Conservation (phyloP, 257 asterid species). For the Penstemon davidsonii region DNA sequence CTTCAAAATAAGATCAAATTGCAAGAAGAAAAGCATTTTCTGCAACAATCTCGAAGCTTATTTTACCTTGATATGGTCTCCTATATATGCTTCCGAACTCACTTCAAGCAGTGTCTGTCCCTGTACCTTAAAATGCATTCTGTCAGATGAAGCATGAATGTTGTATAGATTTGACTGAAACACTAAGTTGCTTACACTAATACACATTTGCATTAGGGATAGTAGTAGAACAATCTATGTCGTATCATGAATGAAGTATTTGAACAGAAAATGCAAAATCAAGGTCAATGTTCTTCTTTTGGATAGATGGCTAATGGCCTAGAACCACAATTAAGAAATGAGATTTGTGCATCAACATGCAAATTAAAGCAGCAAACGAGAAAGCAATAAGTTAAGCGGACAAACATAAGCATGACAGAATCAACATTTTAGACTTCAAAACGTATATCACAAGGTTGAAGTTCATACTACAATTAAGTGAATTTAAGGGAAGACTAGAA, state of each 20-base stretch:
- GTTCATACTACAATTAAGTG: too few relatives aligned
- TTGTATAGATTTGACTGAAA: background rate
- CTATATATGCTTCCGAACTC: background rate
- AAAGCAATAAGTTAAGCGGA: background rate
- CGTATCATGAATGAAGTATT: background rate
- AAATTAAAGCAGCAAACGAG: background rate
- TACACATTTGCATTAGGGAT: background rate
- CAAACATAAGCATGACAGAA: background rate
- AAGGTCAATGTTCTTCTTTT: background rate
- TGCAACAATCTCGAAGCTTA: background rate
- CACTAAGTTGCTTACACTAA: background rate
- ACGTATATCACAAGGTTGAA: too few relatives aligned
- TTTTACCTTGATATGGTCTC: background rate
- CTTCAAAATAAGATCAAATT: background rate
- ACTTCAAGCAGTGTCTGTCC: background rate
- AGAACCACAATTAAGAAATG: background rate
- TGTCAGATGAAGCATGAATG: background rate
- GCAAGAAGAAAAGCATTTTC: background rate
- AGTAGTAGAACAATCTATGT: too few relatives aligned
- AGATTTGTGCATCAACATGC: background rate
- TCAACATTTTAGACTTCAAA: background rate
- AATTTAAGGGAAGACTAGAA: too few relatives aligned
- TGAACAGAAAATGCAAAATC: background rate
- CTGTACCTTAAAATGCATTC: background rate
- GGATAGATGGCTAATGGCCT: constrained; percentile 5